Percentiles rank a stretch among this genome's conserved stretches.
Conservation (phyloP, 345 rosid species). For the Citrus trifoliata region DNA sequence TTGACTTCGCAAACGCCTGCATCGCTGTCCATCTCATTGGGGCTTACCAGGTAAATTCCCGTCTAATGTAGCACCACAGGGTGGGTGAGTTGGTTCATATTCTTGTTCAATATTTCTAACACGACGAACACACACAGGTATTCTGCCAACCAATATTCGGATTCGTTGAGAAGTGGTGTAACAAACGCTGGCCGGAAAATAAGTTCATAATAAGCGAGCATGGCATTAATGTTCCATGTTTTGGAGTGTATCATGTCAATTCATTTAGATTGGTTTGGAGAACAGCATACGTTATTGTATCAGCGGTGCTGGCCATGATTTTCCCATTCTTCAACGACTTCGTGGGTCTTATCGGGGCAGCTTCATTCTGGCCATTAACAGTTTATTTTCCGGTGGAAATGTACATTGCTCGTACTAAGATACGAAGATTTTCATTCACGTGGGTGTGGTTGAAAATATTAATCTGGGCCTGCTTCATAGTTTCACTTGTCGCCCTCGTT, state of each 20-base stretch:
- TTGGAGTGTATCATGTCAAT: conserved; percentile 47
- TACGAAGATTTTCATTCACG: conserved; percentile 45
- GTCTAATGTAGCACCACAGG: too few relatives aligned
- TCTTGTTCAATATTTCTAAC: not conserved
- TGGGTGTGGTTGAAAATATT: conserved; percentile 73
- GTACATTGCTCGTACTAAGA: conserved; percentile 58
- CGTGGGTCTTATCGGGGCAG: conserved; percentile 76
- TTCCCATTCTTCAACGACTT: conserved; percentile 90
- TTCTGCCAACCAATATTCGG: conserved; percentile 67
- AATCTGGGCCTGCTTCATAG: conserved; percentile 49
- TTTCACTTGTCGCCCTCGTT: conserved; percentile 59
- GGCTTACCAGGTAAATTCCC: conserved; percentile 70
- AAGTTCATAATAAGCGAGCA: conserved; percentile 53
- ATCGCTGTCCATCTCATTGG: conserved; percentile 78
- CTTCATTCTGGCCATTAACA: conserved; percentile 78
- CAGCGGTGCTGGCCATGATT: conserved; percentile 70
- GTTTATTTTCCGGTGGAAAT: conserved; percentile 86
- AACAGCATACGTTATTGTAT: conserved; percentile 53
- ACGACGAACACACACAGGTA: conserved; percentile 37
- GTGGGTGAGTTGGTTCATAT: not conserved
- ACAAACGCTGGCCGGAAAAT: conserved; percentile 56
- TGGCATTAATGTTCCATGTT: conserved; percentile 32
- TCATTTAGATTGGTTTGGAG: conserved; percentile 74
- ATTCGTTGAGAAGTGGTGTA: conserved; percentile 51
- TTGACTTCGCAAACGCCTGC: conserved; percentile 82